These are phyloP conservation scores for Picochlorum costavermella DNA, from an alignment of 139 green algal genomes.

Conservation along the genomic window DNA sequence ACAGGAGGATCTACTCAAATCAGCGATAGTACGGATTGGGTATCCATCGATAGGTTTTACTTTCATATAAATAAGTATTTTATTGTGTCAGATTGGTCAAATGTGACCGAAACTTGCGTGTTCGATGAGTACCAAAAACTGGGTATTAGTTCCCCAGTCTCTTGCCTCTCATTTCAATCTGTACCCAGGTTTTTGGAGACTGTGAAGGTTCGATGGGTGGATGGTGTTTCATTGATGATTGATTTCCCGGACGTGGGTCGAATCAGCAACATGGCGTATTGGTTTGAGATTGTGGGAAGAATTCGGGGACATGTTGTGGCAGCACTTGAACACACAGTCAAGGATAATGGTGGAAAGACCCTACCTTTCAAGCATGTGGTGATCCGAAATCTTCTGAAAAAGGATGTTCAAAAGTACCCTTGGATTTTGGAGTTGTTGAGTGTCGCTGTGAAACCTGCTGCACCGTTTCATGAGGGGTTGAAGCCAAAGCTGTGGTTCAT, in stretches of 20 bases:
- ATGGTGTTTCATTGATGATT: slow-evolving; percentile 54
- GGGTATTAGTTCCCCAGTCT: not conserved
- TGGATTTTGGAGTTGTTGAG: slow-evolving; percentile 57
- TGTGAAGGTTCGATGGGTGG: slow-evolving; percentile 27
- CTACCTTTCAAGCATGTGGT: slow-evolving; percentile 4
- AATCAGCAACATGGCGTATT: slow-evolving; percentile 67
- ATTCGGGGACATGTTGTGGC: slow-evolving; percentile 37
- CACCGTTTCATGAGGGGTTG: not conserved
- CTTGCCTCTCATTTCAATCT: not conserved
- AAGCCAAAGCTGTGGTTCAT: slow-evolving; percentile 33
- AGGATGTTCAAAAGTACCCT: slow-evolving; percentile 11
- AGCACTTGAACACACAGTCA: not conserved
- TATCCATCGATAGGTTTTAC: no score
- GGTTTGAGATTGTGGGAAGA: slow-evolving; percentile 59
- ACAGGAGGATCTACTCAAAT: no score
- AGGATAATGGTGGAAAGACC: not conserved
- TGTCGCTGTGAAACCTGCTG: not conserved
- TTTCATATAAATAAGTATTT: no score
- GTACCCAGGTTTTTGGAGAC: slow-evolving; percentile 1
- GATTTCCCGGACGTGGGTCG: slow-evolving; percentile 62
- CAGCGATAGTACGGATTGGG: no score
- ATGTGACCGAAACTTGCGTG: not conserved
- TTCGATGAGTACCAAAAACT: not conserved
- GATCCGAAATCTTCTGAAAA: slow-evolving; percentile 26
- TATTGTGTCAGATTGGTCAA: no score